These are phyloP conservation scores for Ophiocordyceps australis DNA, from an alignment of 2,329 filamentous ascomycete genomes.

Conservation along the genomic window DNA sequence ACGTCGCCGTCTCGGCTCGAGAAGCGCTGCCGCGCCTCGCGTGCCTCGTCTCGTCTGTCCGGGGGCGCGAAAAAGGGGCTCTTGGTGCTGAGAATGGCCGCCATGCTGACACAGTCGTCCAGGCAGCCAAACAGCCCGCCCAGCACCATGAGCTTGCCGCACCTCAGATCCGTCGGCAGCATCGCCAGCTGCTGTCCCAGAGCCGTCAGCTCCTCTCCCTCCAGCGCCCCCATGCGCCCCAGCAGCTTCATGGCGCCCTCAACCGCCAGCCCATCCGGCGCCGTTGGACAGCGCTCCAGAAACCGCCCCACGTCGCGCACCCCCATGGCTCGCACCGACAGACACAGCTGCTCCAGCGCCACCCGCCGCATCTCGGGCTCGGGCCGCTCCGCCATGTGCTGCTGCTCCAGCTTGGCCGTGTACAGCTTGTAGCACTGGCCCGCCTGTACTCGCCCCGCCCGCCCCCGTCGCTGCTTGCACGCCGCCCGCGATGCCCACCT, in stretches of 20 bases:
- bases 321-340: conserved; percentile 91
- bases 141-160: conserved; percentile 89
- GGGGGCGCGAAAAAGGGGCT: conserved; percentile 75
- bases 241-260: conserved; percentile 69
- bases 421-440: conserved; percentile 93
- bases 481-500: conserved; percentile 89
- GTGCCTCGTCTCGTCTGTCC: conserved; percentile 67
- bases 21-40: conserved; percentile 58
- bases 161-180: conserved; percentile 84
- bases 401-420: conserved; percentile 66
- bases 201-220: conserved; percentile 72
- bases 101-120: conserved; percentile 74
- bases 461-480: conserved; percentile 83
- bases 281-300: conserved; percentile 72
- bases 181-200: conserved; percentile 86
- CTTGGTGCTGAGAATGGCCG: conserved; percentile 76
- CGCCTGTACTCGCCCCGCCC: conserved; percentile 81
- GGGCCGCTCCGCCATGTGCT: conserved; percentile 76
- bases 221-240: conserved; percentile 71
- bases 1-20: conserved; percentile 68
- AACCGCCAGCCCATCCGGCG: conserved; percentile 70
- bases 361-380: conserved; percentile 90
- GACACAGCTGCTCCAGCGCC: conserved; percentile 80
- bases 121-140: conserved; percentile 87
- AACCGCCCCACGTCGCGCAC: conserved; percentile 67